Conservation (phyloP, 2,329 filamentous ascomycete genomes). For the Colletotrichum eleusines region DNA sequence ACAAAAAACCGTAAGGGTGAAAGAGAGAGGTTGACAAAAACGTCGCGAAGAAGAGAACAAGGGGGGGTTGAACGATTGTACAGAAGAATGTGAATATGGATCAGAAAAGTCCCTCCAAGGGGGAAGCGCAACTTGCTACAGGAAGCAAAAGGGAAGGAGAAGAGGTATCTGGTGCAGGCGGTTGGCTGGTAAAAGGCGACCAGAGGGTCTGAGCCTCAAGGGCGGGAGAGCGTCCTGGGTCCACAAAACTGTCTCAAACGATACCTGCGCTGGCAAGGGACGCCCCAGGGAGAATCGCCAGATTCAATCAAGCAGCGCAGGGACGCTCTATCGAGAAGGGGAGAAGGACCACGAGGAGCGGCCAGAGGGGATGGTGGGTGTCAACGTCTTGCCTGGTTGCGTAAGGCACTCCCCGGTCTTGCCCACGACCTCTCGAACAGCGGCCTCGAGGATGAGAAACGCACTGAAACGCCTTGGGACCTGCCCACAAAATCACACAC, state of each 20-base stretch:
- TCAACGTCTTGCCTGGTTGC: not conserved
- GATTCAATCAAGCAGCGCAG: slow-evolving; percentile 28
- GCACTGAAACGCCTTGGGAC: slow-evolving; percentile 38
- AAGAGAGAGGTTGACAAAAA: slow-evolving; percentile 39
- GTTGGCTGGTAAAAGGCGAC: slow-evolving; percentile 2
- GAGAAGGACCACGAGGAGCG: slow-evolving; percentile 1
- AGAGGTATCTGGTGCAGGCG: slow-evolving; percentile 1
- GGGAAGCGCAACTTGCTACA: slow-evolving; percentile 10
- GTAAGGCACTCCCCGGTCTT: slow-evolving; percentile 18
- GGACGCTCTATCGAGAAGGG: slow-evolving; percentile 33
- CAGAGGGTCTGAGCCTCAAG: slow-evolving; percentile 15
- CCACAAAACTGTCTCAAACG: slow-evolving; percentile 39
- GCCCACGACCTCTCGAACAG: slow-evolving; percentile 28
- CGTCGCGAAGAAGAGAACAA: slow-evolving; percentile 32
- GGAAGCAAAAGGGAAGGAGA: slow-evolving; percentile 13
- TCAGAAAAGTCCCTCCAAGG: slow-evolving; percentile 24
- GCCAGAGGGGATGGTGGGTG: not conserved
- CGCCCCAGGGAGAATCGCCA: slow-evolving; percentile 33
- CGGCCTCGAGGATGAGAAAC: slow-evolving; percentile 39
- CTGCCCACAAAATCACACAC: slow-evolving; percentile 24
- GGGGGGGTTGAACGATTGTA: slow-evolving; percentile 32
- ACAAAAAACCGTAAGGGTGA: slow-evolving; percentile 9
- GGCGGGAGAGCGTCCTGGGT: slow-evolving; percentile 36
- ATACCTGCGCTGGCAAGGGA: slow-evolving; percentile 38
- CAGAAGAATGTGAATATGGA: slow-evolving; percentile 38